Percentiles rank a stretch among this genome's conserved stretches.
Evolutionary conservation across 1,284 basidiomycete genomes (phyloP).

Genomic region (Naganishia cerealis): DNA sequence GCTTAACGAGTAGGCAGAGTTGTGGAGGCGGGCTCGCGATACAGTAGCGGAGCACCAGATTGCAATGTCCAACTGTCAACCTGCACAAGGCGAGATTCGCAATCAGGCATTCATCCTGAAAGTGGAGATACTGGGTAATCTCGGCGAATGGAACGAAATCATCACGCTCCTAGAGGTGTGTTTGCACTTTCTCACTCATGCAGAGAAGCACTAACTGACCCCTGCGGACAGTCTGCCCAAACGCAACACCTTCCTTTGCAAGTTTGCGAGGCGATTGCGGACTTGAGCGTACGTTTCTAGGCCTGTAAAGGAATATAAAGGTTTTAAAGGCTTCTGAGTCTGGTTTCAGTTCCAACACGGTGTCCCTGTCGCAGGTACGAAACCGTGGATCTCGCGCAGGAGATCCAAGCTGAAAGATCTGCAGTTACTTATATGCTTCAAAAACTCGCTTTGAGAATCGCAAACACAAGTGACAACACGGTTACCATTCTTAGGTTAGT

Average conservation of each 20-base stretch:
- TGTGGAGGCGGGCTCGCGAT: not conserved
- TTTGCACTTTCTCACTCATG: not conserved
- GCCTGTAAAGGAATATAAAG: not conserved
- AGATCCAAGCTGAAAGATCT: not conserved
- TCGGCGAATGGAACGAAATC: slow-evolving; percentile 12
- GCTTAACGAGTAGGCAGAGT: not conserved
- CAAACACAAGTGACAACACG: not conserved
- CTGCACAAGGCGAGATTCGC: not conserved
- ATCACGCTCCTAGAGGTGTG: not conserved
- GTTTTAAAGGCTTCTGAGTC: not conserved
- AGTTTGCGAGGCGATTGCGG: slow-evolving; percentile 20
- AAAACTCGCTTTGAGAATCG: slow-evolving; percentile 7
- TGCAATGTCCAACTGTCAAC: not conserved
- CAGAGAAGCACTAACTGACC: not conserved
- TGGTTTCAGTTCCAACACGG: slow-evolving; percentile 5
- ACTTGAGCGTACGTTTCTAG: slow-evolving; percentile 6
- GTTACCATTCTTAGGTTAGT: slow-evolving; percentile 7
- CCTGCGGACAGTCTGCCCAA: not conserved
- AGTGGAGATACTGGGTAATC: slow-evolving; percentile 12
- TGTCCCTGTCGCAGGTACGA: slow-evolving; percentile 6
- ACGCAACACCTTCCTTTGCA: slow-evolving; percentile 6
- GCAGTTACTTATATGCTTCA: slow-evolving; percentile 8
- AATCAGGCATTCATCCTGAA: slow-evolving; percentile 9
- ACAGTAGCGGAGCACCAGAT: not conserved
- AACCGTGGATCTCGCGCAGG: too few relatives aligned